Evolutionary conservation across 305 asterid genomes (phyloP), one percentile per base, ranked within the genome.

Genomic region (Fraxinus angustifolia): DNA sequence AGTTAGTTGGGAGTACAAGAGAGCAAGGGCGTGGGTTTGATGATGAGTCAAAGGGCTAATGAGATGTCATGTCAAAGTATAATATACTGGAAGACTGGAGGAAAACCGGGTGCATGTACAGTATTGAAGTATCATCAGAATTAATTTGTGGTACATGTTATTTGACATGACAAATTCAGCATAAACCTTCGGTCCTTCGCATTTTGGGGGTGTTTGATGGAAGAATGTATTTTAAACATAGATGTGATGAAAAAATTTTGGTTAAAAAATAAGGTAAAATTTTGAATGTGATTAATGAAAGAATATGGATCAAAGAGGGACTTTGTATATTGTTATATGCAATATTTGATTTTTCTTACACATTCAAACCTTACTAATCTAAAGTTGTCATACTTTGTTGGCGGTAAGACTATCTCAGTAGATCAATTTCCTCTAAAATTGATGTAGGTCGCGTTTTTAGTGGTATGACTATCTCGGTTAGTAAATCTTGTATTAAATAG

Each of bases 1-100:
- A 76, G 65, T 83, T 76, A 1, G 76, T 65, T 53, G 80, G 71
- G 80, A 76, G 19, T 14, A 48, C 58, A 75, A 58, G 62, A 58
- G 5, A 21, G 14, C 12, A 79, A 48, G 58, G 19, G 50, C 38
- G 26, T 14, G 23, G 33, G 78, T 34, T 35, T 19, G 80, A 33
- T 73, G 53, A 72, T 58, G 80, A 78, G 77, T 71, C 77, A 62
- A 79, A 79, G 75, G 34, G 45, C 21, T 68, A 4, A 77, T 80
- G 84, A 80, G 77, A 80, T 26, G 86, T 84, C 86, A 35, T 80
- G 72, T 84, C 84, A 72, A 73, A 36, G 74, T 45, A 67, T 65
- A 23, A 40, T 71, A 78, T 38, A 58, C 78, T 50, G 79, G 38
- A 80, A 62, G 76, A 76, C 78, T 56, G 74, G 73, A 67, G 36